phyloP scores from a whole-genome alignment of 2,329 filamentous ascomycete species.

The Thermoascus crustaceus region DNA sequence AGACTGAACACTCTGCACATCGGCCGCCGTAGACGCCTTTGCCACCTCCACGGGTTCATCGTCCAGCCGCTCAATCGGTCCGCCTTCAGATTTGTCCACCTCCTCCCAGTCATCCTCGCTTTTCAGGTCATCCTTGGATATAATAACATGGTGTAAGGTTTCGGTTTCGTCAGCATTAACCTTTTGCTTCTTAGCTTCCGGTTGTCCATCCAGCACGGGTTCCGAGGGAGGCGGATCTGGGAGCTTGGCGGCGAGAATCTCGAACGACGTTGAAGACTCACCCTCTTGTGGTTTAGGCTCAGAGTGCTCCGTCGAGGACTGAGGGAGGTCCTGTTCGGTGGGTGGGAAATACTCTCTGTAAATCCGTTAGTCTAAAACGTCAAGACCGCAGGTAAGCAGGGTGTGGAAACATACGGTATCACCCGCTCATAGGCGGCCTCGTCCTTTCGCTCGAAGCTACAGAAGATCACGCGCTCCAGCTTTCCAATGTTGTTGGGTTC shows the following conservation, averaged over 20 bases:
- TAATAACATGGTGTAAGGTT: slow-evolving; percentile 4
- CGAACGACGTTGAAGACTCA: slow-evolving; percentile 19
- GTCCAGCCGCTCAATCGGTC: slow-evolving; percentile 19
- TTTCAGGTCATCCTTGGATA: slow-evolving; percentile 16
- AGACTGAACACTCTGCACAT: slow-evolving; percentile 29
- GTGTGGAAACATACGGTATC: slow-evolving; percentile 59
- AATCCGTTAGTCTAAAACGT: slow-evolving; percentile 8
- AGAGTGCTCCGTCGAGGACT: slow-evolving; percentile 6
- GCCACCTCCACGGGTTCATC: slow-evolving; percentile 28
- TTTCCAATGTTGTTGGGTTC: slow-evolving; percentile 29
- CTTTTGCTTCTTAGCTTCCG: slow-evolving; percentile 43
- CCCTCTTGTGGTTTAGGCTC: slow-evolving; percentile 13
- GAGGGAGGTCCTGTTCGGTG: slow-evolving; percentile 26
- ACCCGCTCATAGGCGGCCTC: slow-evolving; percentile 60
- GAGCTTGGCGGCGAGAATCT: slow-evolving; percentile 34
- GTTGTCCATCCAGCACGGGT: slow-evolving; percentile 36
- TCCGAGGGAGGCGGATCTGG: slow-evolving; percentile 43
- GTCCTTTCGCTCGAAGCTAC: slow-evolving; percentile 74
- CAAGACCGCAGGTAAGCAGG: background rate
- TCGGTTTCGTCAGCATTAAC: slow-evolving; percentile 12
- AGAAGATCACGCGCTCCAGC: slow-evolving; percentile 72
- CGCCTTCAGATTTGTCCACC: slow-evolving; percentile 22
- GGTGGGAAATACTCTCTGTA: slow-evolving; percentile 44
- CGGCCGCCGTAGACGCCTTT: slow-evolving; percentile 19
- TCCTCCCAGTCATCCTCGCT: slow-evolving; percentile 36